Percentiles rank a stretch among this genome's conserved stretches.
phyloP scores from a whole-genome alignment of 257 asterid species.

The Verbascum thapsus region DNA sequence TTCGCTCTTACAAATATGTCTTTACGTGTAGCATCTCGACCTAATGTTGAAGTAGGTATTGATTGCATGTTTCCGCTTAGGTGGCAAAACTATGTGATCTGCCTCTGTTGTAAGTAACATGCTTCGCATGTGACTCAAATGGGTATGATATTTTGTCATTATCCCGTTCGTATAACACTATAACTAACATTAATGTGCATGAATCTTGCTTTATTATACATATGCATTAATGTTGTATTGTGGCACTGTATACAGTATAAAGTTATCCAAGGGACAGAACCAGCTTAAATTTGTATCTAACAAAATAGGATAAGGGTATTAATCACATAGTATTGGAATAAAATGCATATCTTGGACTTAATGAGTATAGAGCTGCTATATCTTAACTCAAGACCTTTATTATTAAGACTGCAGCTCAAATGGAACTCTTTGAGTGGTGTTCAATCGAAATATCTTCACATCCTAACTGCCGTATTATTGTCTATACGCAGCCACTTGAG shows the following conservation, averaged over 20 bases:
- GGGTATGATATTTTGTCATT: neutral
- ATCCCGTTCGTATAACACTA: no score
- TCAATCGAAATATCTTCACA: neutral
- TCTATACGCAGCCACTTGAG: neutral
- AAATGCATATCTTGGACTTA: neutral
- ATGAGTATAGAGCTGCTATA: neutral
- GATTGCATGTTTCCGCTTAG: neutral
- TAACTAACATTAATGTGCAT: slow-evolving; percentile 1
- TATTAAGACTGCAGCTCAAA: slow-evolving; percentile 16
- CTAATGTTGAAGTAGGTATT: neutral
- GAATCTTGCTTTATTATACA: neutral
- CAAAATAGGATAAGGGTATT: neutral
- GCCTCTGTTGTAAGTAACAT: neutral
- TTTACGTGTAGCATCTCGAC: neutral
- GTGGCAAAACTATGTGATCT: neutral
- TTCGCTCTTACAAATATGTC: neutral
- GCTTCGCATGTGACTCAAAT: no score
- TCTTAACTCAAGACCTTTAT: no score
- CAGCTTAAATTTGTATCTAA: neutral
- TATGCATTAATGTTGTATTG: neutral
- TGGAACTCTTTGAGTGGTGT: neutral
- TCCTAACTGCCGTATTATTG: neutral
- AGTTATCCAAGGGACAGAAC: neutral
- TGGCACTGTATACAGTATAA: neutral
- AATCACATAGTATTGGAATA: no score